These are phyloP conservation scores for Santalum album DNA, from an alignment of 164 flowering plant species.

Conservation along the genomic window DNA sequence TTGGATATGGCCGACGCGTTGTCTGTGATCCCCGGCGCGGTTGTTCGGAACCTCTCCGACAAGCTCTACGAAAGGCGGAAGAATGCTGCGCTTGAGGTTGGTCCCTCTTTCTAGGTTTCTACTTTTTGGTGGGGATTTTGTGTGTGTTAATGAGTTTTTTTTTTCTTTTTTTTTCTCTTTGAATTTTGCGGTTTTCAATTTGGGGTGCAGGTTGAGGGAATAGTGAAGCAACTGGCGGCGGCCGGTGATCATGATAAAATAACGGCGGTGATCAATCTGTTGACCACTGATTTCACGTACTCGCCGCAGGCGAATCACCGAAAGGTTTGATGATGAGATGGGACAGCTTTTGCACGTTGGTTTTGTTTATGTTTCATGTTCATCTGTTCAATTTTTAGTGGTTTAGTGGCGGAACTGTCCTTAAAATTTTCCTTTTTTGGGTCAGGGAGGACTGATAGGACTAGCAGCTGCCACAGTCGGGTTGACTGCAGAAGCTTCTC, in stretches of 20 bases:
- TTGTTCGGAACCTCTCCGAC: slow-evolving; percentile 77
- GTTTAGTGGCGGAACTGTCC: too few relatives aligned
- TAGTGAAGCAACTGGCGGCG: slow-evolving; percentile 67
- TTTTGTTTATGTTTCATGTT: not conserved
- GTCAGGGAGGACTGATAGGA: slow-evolving; percentile 92
- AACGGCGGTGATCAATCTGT: slow-evolving; percentile 64
- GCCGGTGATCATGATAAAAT: slow-evolving; percentile 82
- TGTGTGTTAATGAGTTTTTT: too few relatives aligned
- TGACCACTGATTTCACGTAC: slow-evolving; percentile 62
- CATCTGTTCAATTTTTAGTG: slow-evolving; percentile 4
- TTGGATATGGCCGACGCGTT: slow-evolving; percentile 54
- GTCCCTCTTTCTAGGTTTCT: not conserved
- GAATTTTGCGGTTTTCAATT: slow-evolving; percentile 2
- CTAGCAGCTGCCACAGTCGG: slow-evolving; percentile 94
- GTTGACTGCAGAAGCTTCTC: slow-evolving; percentile 77
- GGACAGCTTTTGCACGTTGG: not conserved
- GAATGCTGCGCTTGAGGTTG: slow-evolving; percentile 95
- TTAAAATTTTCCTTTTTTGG: too few relatives aligned
- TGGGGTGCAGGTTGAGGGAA: slow-evolving; percentile 66
- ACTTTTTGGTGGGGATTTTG: not conserved
- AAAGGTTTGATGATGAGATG: slow-evolving; percentile 35
- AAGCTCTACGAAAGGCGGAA: slow-evolving; percentile 97
- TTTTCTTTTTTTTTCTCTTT: not conserved
- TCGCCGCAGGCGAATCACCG: slow-evolving; percentile 91
- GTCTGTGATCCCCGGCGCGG: slow-evolving; percentile 58